Percentiles rank a stretch among this genome's conserved stretches.
Evolutionary conservation across 2,329 filamentous ascomycete genomes (phyloP).

Genomic region (Botrytis elliptica): DNA sequence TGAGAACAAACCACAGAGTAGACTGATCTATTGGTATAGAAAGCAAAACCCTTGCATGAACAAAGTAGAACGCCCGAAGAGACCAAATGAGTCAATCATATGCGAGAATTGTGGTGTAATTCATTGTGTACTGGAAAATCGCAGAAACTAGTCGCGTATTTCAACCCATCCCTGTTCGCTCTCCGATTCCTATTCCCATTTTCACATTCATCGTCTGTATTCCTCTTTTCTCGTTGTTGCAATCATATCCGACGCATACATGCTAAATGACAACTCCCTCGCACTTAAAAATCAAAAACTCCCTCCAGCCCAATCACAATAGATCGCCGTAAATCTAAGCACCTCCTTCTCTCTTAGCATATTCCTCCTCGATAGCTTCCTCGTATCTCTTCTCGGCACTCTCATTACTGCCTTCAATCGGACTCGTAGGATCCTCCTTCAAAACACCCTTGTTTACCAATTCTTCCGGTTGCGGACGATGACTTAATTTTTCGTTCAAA

Average conservation of each 20-base stretch:
- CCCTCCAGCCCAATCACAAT: neutral
- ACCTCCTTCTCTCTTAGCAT: slow-evolving; percentile 62
- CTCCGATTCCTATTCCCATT: neutral
- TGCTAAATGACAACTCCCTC: neutral
- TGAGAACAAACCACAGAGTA: neutral
- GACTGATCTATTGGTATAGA: neutral
- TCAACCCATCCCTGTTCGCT: neutral
- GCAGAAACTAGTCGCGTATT: neutral
- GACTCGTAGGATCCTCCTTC: slow-evolving; percentile 61
- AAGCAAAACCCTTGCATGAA: neutral
- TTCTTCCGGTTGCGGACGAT: slow-evolving; percentile 72
- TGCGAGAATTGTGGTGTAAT: neutral
- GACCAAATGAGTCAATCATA: neutral
- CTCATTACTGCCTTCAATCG: slow-evolving; percentile 31
- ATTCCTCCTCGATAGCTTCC: slow-evolving; percentile 63
- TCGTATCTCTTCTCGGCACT: slow-evolving; percentile 50
- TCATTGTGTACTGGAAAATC: neutral
- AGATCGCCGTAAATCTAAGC: slow-evolving; percentile 44
- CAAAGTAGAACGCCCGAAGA: neutral
- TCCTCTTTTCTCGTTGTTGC: neutral
- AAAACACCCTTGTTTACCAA: slow-evolving; percentile 79
- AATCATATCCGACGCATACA: neutral
- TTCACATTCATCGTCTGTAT: neutral
- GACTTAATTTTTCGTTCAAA: slow-evolving; percentile 81
- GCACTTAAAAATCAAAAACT: neutral